These are phyloP conservation scores for Leishmania gerbilli DNA, from an alignment of 208 protist species.

Conservation along the genomic window DNA sequence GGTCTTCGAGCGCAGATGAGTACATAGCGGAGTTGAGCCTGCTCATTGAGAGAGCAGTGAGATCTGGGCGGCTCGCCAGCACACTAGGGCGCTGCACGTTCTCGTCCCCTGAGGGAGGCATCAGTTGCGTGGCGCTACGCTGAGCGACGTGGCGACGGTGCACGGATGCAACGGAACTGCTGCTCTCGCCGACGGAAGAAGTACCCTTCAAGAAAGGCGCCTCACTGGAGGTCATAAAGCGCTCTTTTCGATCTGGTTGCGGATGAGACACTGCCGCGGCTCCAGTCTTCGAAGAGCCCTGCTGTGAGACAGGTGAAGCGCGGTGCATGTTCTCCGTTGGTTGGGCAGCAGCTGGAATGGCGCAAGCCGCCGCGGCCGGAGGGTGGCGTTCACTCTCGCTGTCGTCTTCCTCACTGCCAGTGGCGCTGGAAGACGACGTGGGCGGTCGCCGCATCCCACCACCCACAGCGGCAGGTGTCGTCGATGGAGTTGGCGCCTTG, in stretches of 20 bases:
- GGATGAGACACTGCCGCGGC: neutral
- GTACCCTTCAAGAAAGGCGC: slow-evolving; percentile 2
- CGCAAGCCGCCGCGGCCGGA: neutral
- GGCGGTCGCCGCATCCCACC: neutral
- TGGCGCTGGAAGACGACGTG: neutral
- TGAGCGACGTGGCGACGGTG: slow-evolving; percentile 5
- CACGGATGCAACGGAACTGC: slow-evolving; percentile 1
- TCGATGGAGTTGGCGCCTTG: neutral
- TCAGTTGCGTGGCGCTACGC: slow-evolving; percentile 15
- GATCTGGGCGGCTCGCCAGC: slow-evolving; percentile 7
- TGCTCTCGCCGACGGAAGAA: slow-evolving; percentile 8
- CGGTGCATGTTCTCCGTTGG: neutral
- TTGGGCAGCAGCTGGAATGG: neutral
- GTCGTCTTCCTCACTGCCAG: neutral
- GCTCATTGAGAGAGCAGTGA: slow-evolving; percentile 1
- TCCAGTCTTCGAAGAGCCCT: neutral
- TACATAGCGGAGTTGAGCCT: slow-evolving; percentile 1
- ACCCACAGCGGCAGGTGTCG: neutral
- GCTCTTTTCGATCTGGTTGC: neutral
- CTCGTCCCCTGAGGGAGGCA: neutral
- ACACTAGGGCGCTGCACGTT: neutral
- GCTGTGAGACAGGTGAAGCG: too few species aligned
- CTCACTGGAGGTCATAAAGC: neutral
- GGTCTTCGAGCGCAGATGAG: slow-evolving; percentile 17
- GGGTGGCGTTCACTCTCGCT: neutral